Percentiles rank a stretch among this genome's conserved stretches.
These are phyloP conservation scores for Cyphellophora attinorum DNA, from an alignment of 2,329 filamentous ascomycete species.

Conservation along the genomic window DNA sequence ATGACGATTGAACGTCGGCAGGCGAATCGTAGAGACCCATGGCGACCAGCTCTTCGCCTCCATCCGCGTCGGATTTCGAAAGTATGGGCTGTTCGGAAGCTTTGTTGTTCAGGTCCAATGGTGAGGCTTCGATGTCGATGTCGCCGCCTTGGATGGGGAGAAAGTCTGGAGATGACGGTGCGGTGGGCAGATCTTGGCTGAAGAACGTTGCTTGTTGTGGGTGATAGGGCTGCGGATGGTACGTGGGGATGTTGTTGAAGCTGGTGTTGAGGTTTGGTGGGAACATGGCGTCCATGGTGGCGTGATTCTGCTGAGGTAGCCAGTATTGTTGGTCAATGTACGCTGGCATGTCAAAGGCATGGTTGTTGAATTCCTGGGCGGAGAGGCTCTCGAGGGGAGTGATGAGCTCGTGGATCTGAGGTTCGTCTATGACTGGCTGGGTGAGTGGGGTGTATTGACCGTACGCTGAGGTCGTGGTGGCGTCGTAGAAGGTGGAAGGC, in stretches of 20 bases:
- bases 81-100: slow-evolving; percentile 1
- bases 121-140: slow-evolving; percentile 5
- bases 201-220: slow-evolving; percentile 5
- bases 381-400: slow-evolving; percentile 14
- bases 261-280: too few species aligned
- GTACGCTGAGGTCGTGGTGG: slow-evolving; percentile 15
- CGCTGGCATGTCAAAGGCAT: slow-evolving; percentile 3
- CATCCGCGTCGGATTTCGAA: background rate
- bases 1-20: slow-evolving; percentile 17
- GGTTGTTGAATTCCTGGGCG: slow-evolving; percentile 3
- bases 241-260: background rate
- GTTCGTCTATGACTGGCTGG: slow-evolving; percentile 13
- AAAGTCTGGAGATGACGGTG: slow-evolving; percentile 17
- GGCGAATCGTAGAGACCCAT: slow-evolving; percentile 21
- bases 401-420: slow-evolving; percentile 16
- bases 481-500: slow-evolving; percentile 6
- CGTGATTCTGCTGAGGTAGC: slow-evolving; percentile 3
- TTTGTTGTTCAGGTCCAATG: slow-evolving; percentile 5
- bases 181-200: slow-evolving; percentile 10
- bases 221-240: background rate
- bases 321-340: slow-evolving; percentile 6
- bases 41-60: slow-evolving; percentile 16
- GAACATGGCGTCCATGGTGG: background rate
- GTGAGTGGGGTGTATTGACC: slow-evolving; percentile 18
- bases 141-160: slow-evolving; percentile 9